Evolutionary conservation across 768 basidiomycete genomes (phyloP).

Genomic region (Boletus huronensis): DNA sequence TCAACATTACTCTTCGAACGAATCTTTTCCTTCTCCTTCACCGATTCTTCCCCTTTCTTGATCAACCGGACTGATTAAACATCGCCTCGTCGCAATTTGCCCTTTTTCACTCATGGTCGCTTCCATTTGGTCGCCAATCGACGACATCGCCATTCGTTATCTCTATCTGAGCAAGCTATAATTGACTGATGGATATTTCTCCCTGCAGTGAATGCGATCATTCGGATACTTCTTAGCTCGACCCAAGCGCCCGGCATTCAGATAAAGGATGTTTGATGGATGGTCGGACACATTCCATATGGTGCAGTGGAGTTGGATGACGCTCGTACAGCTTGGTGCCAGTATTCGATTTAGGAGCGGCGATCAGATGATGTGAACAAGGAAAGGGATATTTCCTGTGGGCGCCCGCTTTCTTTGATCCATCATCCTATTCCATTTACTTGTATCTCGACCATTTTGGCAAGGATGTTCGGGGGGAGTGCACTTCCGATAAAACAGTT

Average conservation of each 20-base stretch:
- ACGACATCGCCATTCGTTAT: constrained; percentile 4
- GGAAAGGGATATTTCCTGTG: background rate
- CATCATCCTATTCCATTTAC: background rate
- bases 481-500: background rate
- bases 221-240: constrained; percentile 81
- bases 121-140: constrained; percentile 14
- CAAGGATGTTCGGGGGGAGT: background rate
- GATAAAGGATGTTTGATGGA: constrained; percentile 65
- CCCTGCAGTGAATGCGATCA: constrained; percentile 63
- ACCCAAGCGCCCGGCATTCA: constrained; percentile 87
- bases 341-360: constrained; percentile 18
- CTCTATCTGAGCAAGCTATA: background rate
- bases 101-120: background rate
- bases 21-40: background rate
- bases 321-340: constrained; percentile 23
- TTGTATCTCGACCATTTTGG: background rate
- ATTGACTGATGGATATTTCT: constrained; percentile 9
- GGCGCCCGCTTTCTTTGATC: constrained; percentile 1
- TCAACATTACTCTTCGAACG: background rate
- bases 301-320: constrained; percentile 2
- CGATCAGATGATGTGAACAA: constrained; percentile 21
- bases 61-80: background rate
- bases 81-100: background rate
- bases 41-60: background rate
- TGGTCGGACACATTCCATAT: background rate